Percentiles rank a stretch among this genome's conserved stretches.
Conservation (phyloP, 345 rosid genomes). For the Laguncularia racemosa region DNA sequence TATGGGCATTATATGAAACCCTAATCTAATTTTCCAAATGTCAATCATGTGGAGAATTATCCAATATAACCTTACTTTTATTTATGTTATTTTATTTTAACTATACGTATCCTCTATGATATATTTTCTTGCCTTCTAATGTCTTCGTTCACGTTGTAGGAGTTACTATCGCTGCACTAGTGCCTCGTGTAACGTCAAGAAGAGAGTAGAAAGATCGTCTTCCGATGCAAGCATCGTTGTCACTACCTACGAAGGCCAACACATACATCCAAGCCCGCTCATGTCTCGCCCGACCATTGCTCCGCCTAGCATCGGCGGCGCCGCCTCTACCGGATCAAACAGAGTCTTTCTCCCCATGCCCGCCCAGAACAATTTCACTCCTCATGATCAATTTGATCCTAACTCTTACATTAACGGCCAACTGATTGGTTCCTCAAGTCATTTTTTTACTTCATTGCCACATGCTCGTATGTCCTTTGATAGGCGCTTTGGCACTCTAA, state of each 20-base stretch:
- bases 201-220: constrained; percentile 84
- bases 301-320: constrained; percentile 15
- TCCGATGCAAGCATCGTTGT: constrained; percentile 72
- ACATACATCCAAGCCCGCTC: constrained; percentile 73
- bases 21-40: too few species aligned
- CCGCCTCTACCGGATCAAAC: constrained; percentile 11
- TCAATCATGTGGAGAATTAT: too few species aligned
- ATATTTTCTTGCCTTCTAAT: too few species aligned
- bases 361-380: neutral
- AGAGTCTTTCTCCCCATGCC: constrained; percentile 19
- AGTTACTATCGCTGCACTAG: constrained; percentile 97
- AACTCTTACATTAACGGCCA: too few species aligned
- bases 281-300: constrained; percentile 39
- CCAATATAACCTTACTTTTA: too few species aligned
- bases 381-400: too few species aligned
- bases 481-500: constrained; percentile 26
- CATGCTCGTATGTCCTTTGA: constrained; percentile 14
- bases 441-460: neutral
- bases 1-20: too few species aligned
- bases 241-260: constrained; percentile 95
- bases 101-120: too few species aligned
- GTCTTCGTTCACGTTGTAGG: constrained; percentile 23
- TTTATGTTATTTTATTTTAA: too few species aligned
- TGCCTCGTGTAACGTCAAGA: constrained; percentile 86
- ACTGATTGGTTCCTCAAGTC: too few species aligned